Percentiles rank a stretch among this genome's conserved stretches.
Evolutionary conservation across 495 filamentous ascomycete genomes (phyloP).

Genomic region (Pseudoneurospora amorphoporcata): DNA sequence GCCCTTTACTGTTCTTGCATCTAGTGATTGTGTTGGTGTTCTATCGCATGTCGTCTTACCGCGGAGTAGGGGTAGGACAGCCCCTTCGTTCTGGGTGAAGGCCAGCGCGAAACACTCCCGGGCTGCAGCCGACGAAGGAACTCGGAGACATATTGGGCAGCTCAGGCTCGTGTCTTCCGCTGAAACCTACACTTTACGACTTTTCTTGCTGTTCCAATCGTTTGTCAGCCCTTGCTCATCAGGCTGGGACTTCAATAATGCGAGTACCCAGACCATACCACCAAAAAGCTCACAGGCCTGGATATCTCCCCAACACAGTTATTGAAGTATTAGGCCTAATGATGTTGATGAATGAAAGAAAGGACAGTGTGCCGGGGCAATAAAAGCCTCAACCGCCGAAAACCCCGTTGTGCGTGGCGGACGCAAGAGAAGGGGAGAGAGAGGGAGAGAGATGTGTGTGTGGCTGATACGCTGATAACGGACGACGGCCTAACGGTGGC

Average conservation of each 20-base stretch:
- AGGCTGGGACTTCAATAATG: not conserved
- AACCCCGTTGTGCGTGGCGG: not conserved
- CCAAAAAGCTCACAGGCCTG: not conserved
- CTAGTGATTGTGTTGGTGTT: not conserved
- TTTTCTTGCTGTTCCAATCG: not conserved
- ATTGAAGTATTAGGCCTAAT: not conserved
- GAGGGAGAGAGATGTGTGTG: not conserved
- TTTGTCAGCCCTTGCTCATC: not conserved
- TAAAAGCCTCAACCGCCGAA: not conserved
- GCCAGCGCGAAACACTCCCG: not conserved
- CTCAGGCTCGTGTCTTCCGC: not conserved
- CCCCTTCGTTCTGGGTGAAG: not conserved
- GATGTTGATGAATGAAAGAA: not conserved
- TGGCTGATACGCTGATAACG: not conserved
- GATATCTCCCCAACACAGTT: not conserved
- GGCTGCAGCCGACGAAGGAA: not conserved
- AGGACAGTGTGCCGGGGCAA: not conserved
- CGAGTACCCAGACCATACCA: not conserved
- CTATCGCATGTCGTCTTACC: not conserved
- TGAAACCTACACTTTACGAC: not conserved
- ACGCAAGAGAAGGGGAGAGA: not conserved
- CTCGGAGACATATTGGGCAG: not conserved
- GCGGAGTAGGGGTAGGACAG: not conserved
- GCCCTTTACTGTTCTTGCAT: not conserved
- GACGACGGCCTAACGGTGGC: not conserved